Conservation (phyloP, 73 alveolate species). For the Effrenium voratum region DNA sequence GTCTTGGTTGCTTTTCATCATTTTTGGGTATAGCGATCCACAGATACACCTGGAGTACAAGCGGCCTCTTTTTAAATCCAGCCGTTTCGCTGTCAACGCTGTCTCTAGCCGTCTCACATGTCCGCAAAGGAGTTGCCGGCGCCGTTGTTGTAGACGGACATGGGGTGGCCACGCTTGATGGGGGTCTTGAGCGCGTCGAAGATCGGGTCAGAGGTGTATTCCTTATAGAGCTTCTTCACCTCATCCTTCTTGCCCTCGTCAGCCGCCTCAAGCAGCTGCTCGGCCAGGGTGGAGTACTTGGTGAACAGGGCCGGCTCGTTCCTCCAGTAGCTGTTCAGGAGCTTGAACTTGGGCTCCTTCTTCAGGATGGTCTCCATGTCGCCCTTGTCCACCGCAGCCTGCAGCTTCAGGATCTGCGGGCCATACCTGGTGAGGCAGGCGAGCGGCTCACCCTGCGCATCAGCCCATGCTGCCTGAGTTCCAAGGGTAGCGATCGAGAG, state of each 20-base stretch:
- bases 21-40: no score
- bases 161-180: slow-evolving; percentile 30
- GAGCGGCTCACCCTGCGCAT: slow-evolving; percentile 71
- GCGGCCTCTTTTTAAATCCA: no score
- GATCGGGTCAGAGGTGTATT: slow-evolving; percentile 37
- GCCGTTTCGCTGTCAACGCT: no score
- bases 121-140: slow-evolving; percentile 12
- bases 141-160: background rate
- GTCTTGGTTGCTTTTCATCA: no score
- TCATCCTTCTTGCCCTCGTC: slow-evolving; percentile 63
- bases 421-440: slow-evolving; percentile 16
- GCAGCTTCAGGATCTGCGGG: slow-evolving; percentile 16
- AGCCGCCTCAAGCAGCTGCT: slow-evolving; percentile 58
- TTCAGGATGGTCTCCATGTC: slow-evolving; percentile 58
- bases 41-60: no score
- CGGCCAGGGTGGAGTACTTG: slow-evolving; percentile 39
- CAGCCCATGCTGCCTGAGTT: slow-evolving; percentile 69
- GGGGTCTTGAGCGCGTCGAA: slow-evolving; percentile 31
- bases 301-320: slow-evolving; percentile 23
- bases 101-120: background rate
- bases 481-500: slow-evolving; percentile 29
- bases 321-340: slow-evolving; percentile 61
- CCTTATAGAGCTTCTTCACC: slow-evolving; percentile 68
- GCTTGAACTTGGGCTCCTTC: slow-evolving; percentile 57
- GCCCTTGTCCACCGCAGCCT: slow-evolving; percentile 53